Percentiles rank a stretch among this genome's conserved stretches.
Evolutionary conservation across 257 asterid genomes (phyloP).

Genomic region (Salvia rosmarinus): DNA sequence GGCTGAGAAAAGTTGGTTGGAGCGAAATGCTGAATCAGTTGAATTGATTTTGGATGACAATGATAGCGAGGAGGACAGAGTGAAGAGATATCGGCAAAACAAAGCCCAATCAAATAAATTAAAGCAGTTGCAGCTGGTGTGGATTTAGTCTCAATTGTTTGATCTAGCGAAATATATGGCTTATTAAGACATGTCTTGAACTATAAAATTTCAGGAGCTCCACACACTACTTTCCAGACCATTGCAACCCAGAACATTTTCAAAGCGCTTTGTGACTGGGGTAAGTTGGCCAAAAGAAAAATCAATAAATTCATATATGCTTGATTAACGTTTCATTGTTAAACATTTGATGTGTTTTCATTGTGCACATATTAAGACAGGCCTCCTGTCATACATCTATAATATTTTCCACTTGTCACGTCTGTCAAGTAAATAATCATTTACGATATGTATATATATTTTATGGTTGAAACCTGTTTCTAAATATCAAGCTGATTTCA

Average conservation of each 20-base stretch:
- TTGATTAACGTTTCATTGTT: background rate
- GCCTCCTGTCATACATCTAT: background rate
- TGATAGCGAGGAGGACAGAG: conserved; percentile 92
- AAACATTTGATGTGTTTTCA: too few relatives aligned
- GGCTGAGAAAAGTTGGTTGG: conserved; percentile 84
- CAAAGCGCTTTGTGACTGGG: conserved; percentile 89
- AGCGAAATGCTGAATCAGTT: conserved; percentile 77
- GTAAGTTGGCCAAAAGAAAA: conserved; percentile 42
- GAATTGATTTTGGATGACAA: conserved; percentile 75
- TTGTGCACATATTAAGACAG: too few relatives aligned
- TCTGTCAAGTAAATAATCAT: background rate
- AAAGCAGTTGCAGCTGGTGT: conserved; percentile 77
- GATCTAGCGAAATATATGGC: conserved; percentile 4
- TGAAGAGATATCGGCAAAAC: conserved; percentile 62
- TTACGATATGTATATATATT: background rate
- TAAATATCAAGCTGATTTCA: conserved; percentile 9
- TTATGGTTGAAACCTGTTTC: conserved; percentile 6
- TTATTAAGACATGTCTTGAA: background rate
- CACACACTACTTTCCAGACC: conserved; percentile 68
- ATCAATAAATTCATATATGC: background rate
- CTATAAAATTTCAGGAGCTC: conserved; percentile 72
- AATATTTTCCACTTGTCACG: background rate
- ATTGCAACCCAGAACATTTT: conserved; percentile 80
- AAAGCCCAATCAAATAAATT: conserved; percentile 69
- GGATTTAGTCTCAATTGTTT: conserved; percentile 19